These are phyloP conservation scores for Diaporthe destruens DNA, from an alignment of 2,329 filamentous ascomycete species.

Conservation along the genomic window DNA sequence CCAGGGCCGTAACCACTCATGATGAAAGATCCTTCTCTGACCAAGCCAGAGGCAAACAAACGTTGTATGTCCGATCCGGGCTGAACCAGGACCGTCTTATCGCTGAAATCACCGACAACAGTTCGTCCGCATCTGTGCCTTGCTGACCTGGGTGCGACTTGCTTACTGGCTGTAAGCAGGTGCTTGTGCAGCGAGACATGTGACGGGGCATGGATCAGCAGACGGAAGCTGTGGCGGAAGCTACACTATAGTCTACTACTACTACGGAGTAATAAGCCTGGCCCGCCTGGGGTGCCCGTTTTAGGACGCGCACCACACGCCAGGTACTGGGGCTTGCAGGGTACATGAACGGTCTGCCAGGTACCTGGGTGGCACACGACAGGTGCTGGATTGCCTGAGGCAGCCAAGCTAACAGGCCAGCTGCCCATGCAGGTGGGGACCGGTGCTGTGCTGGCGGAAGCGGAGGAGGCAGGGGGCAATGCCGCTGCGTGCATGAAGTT, in stretches of 20 bases:
- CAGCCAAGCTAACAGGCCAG: slow-evolving; percentile 19
- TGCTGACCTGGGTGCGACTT: slow-evolving; percentile 11
- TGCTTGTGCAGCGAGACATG: slow-evolving; percentile 18
- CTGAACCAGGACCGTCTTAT: slow-evolving; percentile 13
- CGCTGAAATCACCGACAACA: not conserved
- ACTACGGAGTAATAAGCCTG: not conserved
- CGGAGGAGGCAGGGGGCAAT: slow-evolving; percentile 32
- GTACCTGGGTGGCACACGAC: not conserved
- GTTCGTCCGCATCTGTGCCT: slow-evolving; percentile 11
- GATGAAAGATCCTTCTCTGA: slow-evolving; percentile 25
- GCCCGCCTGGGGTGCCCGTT: not conserved
- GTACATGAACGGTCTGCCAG: slow-evolving; percentile 4
- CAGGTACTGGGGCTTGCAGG: slow-evolving; percentile 34
- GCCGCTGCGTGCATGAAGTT: slow-evolving; percentile 38
- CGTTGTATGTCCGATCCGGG: not conserved
- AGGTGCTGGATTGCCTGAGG: slow-evolving; percentile 24
- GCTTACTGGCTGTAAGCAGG: not conserved
- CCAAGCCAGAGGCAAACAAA: not conserved
- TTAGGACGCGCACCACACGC: not conserved
- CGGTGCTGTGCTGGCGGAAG: slow-evolving; percentile 28
- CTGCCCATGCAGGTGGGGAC: slow-evolving; percentile 24
- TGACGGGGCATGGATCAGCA: slow-evolving; percentile 34
- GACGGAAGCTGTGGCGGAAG: slow-evolving; percentile 30
- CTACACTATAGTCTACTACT: not conserved
- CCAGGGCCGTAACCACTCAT: slow-evolving; percentile 52